A percentile compares a stretch with the other conserved stretches of the same genome.
Evolutionary conservation across 768 basidiomycete species (phyloP).

Genomic region (Pisolithus orientalis): DNA sequence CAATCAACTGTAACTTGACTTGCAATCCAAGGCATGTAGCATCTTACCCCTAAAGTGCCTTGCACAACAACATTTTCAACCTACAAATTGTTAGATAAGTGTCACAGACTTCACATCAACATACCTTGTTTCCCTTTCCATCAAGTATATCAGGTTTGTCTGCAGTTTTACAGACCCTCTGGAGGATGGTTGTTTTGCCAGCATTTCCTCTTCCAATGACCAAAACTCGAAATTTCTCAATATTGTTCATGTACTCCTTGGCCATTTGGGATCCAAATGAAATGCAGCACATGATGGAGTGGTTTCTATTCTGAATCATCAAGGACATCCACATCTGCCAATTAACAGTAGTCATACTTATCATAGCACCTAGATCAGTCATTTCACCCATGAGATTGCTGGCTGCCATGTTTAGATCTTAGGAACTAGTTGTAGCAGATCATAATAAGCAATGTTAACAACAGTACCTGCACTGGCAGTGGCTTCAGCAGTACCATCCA

Average conservation of each 20-base stretch:
- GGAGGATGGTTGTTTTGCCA: conserved; percentile 36
- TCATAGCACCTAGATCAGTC: too few relatives aligned
- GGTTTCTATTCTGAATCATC: too few relatives aligned
- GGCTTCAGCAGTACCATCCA: too few relatives aligned
- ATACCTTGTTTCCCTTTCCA: conserved; percentile 14
- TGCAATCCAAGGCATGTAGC: neutral
- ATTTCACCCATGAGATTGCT: too few relatives aligned
- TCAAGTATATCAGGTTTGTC: conserved; percentile 27
- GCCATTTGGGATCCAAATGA: neutral
- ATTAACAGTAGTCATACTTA: too few relatives aligned
- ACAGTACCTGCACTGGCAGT: too few relatives aligned
- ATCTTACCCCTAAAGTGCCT: neutral
- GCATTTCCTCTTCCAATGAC: conserved; percentile 35
- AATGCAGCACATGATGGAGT: neutral
- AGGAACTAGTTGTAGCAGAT: too few relatives aligned
- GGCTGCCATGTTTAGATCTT: too few relatives aligned
- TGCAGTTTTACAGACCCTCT: conserved; percentile 31
- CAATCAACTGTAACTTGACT: neutral
- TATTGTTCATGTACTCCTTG: neutral
- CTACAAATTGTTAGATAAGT: neutral
- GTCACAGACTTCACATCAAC: neutral
- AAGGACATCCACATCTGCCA: too few relatives aligned
- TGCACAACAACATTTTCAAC: neutral
- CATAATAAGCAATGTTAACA: too few relatives aligned
- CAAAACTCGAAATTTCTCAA: conserved; percentile 30